Evolutionary conservation across 768 basidiomycete species (phyloP).

Genomic region (Suillus subluteus): DNA sequence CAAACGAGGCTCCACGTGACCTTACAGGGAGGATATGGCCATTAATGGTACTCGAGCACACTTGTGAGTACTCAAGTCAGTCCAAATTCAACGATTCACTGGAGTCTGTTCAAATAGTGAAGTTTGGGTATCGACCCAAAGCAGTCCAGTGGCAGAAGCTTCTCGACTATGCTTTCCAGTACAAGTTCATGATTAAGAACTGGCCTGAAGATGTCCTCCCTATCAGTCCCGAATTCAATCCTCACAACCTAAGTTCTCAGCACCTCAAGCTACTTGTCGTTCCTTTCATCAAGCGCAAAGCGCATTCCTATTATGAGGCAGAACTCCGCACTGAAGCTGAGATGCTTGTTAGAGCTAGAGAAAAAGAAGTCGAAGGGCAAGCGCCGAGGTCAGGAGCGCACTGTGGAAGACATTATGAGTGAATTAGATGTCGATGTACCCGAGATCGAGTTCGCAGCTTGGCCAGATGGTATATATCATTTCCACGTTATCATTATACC

Average conservation of each 20-base stretch:
- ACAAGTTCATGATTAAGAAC: too few relatives aligned
- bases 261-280: background rate
- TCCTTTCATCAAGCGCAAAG: background rate
- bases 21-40: background rate
- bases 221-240: too few relatives aligned
- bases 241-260: too few relatives aligned
- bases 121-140: background rate
- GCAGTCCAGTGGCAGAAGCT: background rate
- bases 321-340: background rate
- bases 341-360: background rate
- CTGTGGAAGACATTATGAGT: background rate
- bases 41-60: background rate
- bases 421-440: background rate
- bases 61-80: background rate
- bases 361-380: conserved; percentile 1
- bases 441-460: background rate
- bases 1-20: too few relatives aligned
- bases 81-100: background rate
- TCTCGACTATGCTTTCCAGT: background rate
- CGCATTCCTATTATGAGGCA: background rate
- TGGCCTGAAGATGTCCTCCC: too few relatives aligned
- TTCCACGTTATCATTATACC: background rate
- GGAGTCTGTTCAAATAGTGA: background rate
- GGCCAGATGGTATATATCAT: conserved; percentile 1
- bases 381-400: background rate